Evolutionary conservation across 177 flowering plant genomes (phyloP).

Genomic region (Vitis hybrid): DNA sequence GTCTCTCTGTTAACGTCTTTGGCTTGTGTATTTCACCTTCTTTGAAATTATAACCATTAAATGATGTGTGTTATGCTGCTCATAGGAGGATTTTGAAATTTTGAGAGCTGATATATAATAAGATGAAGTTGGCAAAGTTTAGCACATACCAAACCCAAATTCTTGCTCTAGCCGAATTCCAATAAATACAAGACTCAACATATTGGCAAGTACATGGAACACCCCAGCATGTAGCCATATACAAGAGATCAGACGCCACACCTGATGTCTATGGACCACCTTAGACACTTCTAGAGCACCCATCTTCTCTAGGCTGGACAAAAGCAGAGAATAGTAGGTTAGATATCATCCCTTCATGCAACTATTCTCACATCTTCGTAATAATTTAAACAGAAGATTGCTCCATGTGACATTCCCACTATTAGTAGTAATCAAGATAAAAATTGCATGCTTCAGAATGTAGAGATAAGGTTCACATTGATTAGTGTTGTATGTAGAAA

Average conservation of each 20-base stretch:
- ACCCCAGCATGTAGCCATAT: conserved; percentile 92
- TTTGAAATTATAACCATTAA: too few species aligned
- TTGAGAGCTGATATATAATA: neutral
- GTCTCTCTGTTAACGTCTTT: too few species aligned
- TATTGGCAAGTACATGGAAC: conserved; percentile 79
- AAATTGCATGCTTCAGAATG: too few species aligned
- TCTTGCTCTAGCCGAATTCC: conserved; percentile 95
- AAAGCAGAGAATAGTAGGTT: neutral
- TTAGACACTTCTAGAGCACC: conserved; percentile 66
- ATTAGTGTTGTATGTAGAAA: too few species aligned
- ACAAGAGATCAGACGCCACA: conserved; percentile 75
- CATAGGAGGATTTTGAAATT: too few species aligned
- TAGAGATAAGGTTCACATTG: too few species aligned
- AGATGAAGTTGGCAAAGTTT: neutral
- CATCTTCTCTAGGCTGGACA: conserved; percentile 67
- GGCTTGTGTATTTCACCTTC: too few species aligned
- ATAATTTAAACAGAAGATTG: too few species aligned
- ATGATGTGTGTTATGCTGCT: too few species aligned
- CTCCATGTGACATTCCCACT: too few species aligned
- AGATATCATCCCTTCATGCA: neutral
- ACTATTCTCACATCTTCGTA: neutral
- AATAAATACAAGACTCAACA: conserved; percentile 84
- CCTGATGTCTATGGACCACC: conserved; percentile 58
- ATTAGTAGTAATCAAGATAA: too few species aligned
- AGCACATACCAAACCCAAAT: conserved; percentile 77